These are phyloP conservation scores for Fusarium avenaceum DNA, from an alignment of 2,329 filamentous ascomycete species.

Conservation along the genomic window DNA sequence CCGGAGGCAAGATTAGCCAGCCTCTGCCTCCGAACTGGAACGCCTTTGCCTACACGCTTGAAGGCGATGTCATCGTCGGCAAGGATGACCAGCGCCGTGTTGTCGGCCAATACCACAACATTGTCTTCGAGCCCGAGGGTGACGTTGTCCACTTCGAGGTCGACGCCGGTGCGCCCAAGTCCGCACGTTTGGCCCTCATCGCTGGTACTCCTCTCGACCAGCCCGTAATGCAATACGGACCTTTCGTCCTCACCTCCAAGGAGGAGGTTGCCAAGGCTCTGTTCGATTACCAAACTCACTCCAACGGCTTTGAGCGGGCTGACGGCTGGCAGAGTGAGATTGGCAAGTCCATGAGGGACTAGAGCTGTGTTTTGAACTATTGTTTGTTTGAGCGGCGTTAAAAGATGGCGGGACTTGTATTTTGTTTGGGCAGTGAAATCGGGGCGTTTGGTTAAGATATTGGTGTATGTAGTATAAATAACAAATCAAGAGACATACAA, in stretches of 20 bases:
- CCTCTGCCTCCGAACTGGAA: slow-evolving; percentile 86
- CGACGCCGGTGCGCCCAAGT: slow-evolving; percentile 71
- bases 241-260: slow-evolving; percentile 81
- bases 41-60: slow-evolving; percentile 88
- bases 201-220: slow-evolving; percentile 86
- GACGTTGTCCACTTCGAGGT: slow-evolving; percentile 81
- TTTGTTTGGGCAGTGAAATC: slow-evolving; percentile 3
- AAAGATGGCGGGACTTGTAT: slow-evolving; percentile 7
- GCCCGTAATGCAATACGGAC: slow-evolving; percentile 85
- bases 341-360: slow-evolving; percentile 77
- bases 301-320: slow-evolving; percentile 85
- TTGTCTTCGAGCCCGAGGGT: slow-evolving; percentile 85
- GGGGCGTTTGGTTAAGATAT: slow-evolving; percentile 6
- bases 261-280: slow-evolving; percentile 83
- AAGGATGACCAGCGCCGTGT: slow-evolving; percentile 63
- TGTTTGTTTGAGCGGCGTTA: slow-evolving; percentile 32
- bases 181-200: slow-evolving; percentile 72
- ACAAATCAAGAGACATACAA: neutral
- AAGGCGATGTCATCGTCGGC: slow-evolving; percentile 76
- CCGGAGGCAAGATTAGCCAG: slow-evolving; percentile 83
- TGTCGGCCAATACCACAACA: slow-evolving; percentile 84
- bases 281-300: slow-evolving; percentile 77
- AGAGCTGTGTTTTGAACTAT: neutral
- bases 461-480: neutral
- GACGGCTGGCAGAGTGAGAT: slow-evolving; percentile 88